A percentile compares a stretch with the other conserved stretches of the same genome.
These are phyloP conservation scores for Fusarium veterinarium DNA, from an alignment of 2,329 filamentous ascomycete species.

Conservation along the genomic window DNA sequence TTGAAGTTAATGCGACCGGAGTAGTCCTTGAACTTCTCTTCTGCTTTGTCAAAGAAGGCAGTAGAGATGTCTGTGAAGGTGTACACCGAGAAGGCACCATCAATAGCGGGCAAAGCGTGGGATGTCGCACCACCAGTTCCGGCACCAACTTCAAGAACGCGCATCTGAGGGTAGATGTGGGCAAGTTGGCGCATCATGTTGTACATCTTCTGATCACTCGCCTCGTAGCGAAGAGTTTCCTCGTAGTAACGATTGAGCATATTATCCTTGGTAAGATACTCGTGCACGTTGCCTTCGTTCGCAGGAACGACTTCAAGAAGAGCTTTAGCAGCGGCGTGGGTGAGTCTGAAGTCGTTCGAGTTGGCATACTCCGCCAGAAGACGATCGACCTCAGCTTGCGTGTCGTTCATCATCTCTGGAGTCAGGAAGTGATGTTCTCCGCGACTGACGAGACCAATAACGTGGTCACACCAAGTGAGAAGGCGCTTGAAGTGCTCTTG, in stretches of 20 bases:
- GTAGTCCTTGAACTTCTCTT: slow-evolving; percentile 6
- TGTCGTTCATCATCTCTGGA: slow-evolving; percentile 2
- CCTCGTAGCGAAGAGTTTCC: not conserved
- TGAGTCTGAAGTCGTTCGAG: slow-evolving; percentile 5
- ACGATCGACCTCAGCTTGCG: not conserved
- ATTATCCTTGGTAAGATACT: slow-evolving; percentile 26
- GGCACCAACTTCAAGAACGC: slow-evolving; percentile 9
- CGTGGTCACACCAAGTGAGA: slow-evolving; percentile 4
- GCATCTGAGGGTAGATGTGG: not conserved
- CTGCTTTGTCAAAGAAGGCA: slow-evolving; percentile 8
- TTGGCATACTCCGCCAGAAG: not conserved
- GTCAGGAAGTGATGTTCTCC: slow-evolving; percentile 5
- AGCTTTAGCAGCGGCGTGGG: not conserved
- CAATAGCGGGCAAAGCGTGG: not conserved
- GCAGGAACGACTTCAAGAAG: slow-evolving; percentile 2
- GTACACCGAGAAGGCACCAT: not conserved
- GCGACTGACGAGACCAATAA: not conserved
- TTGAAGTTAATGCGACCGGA: slow-evolving; percentile 4
- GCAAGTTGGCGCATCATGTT: slow-evolving; percentile 2
- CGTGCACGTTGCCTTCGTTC: not conserved
- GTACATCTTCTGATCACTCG: not conserved
- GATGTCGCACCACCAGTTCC: slow-evolving; percentile 11
- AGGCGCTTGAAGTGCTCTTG: slow-evolving; percentile 7
- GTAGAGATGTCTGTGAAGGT: slow-evolving; percentile 16
- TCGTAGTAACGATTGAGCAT: slow-evolving; percentile 51